phyloP scores from a whole-genome alignment of 2,329 filamentous ascomycete species.

The Fusarium xylarioides region DNA sequence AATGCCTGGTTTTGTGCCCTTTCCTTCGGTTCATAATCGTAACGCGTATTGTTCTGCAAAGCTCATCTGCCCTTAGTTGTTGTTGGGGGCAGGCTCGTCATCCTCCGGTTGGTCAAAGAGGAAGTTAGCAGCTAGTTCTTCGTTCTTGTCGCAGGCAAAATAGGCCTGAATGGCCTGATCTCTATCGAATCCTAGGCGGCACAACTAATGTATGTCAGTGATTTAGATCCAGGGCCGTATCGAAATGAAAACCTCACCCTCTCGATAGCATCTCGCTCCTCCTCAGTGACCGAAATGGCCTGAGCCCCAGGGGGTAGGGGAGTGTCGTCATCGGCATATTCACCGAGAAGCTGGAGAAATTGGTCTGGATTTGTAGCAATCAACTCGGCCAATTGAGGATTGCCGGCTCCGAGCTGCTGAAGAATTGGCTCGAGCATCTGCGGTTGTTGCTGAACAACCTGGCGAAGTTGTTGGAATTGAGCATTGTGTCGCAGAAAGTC shows the following conservation, averaged over 20 bases:
- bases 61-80: slow-evolving; percentile 46
- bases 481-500: slow-evolving; percentile 95
- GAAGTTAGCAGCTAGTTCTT: slow-evolving; percentile 97
- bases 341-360: slow-evolving; percentile 88
- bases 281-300: slow-evolving; percentile 90
- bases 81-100: slow-evolving; percentile 65
- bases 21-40: slow-evolving; percentile 42
- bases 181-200: slow-evolving; percentile 89
- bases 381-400: slow-evolving; percentile 91
- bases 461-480: slow-evolving; percentile 96
- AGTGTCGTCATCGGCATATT: slow-evolving; percentile 85
- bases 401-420: slow-evolving; percentile 93
- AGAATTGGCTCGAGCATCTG: slow-evolving; percentile 99
- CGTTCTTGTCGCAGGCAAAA: slow-evolving; percentile 99
- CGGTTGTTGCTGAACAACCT: slow-evolving; percentile 96
- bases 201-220: slow-evolving; percentile 68
- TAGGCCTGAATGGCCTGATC: slow-evolving; percentile 97
- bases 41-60: slow-evolving; percentile 40
- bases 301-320: slow-evolving; percentile 88
- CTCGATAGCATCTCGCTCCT: slow-evolving; percentile 97
- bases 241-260: slow-evolving; percentile 66
- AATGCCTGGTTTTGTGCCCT: slow-evolving; percentile 36
- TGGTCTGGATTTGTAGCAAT: slow-evolving; percentile 93
- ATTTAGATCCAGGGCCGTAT: slow-evolving; percentile 43
- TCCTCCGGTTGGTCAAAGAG: slow-evolving; percentile 97